Conservation (phyloP, 1,139 yeast species). For the Yamadazyma pseudoaaseri region DNA sequence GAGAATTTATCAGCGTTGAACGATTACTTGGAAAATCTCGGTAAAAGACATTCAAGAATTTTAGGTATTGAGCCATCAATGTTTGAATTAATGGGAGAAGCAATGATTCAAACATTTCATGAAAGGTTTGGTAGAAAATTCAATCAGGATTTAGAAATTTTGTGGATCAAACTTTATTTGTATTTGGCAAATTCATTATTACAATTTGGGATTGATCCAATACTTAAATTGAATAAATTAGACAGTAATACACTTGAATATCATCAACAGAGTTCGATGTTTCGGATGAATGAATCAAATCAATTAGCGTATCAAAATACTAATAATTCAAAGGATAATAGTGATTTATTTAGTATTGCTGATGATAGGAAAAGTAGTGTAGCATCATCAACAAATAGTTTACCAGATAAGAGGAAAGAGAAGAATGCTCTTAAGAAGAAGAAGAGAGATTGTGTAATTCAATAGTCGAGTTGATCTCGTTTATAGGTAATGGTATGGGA, state of each 20-base stretch:
- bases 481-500: too few species aligned
- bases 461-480: constrained; percentile 3
- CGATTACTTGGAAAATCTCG: constrained; percentile 60
- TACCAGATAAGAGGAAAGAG: constrained; percentile 13
- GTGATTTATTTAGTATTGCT: constrained; percentile 11
- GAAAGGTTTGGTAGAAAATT: constrained; percentile 57
- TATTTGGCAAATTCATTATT: constrained; percentile 65
- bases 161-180: constrained; percentile 69
- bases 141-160: constrained; percentile 53
- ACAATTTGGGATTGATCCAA: constrained; percentile 66
- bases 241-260: constrained; percentile 2
- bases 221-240: constrained; percentile 23
- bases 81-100: constrained; percentile 79
- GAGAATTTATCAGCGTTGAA: constrained; percentile 47
- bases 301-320: constrained; percentile 3
- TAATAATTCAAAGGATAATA: constrained; percentile 2
- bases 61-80: constrained; percentile 72
- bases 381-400: constrained; percentile 6
- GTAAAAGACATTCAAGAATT: constrained; percentile 74
- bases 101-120: constrained; percentile 68
- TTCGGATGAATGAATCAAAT: constrained; percentile 12
- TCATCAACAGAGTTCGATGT: constrained; percentile 4
- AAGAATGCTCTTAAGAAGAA: constrained; percentile 21
- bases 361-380: constrained; percentile 13
- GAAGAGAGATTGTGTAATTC: constrained; percentile 35